phyloP scores from a whole-genome alignment of 768 basidiomycete species.

The Crucibulum laeve region DNA sequence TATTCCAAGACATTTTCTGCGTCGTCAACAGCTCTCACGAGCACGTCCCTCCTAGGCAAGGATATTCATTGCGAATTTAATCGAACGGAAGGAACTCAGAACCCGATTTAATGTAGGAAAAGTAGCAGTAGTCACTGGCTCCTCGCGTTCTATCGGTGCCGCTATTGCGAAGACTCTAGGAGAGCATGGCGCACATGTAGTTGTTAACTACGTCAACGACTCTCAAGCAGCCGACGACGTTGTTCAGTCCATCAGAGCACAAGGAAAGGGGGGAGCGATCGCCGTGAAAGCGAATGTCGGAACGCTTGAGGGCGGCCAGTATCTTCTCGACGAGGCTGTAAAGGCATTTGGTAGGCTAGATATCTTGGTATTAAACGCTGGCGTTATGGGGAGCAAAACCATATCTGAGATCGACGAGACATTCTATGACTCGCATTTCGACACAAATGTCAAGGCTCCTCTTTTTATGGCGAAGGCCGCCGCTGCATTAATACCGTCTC shows the following conservation, averaged over 20 bases:
- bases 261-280: constrained; percentile 40
- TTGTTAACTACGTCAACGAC: constrained; percentile 50
- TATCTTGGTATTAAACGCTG: constrained; percentile 57
- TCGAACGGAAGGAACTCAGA: not conserved
- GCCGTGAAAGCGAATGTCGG: constrained; percentile 50
- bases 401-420: constrained; percentile 48
- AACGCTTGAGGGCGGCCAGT: constrained; percentile 40
- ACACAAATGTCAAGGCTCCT: constrained; percentile 56
- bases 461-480: constrained; percentile 50
- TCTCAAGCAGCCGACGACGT: constrained; percentile 38
- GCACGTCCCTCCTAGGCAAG: constrained; percentile 22
- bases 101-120: constrained; percentile 26
- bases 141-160: constrained; percentile 57
- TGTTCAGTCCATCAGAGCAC: constrained; percentile 40
- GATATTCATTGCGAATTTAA: not conserved
- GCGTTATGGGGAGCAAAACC: constrained; percentile 46
- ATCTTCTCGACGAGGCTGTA: constrained; percentile 43
- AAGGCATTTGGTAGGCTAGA: constrained; percentile 49
- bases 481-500: constrained; percentile 33
- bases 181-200: constrained; percentile 50
- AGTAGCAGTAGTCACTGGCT: constrained; percentile 59
- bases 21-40: constrained; percentile 18
- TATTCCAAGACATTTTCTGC: not conserved
- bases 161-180: constrained; percentile 50
- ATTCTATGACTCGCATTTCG: constrained; percentile 47